Evolutionary conservation across 345 rosid species (phyloP).

Genomic region (Turritis glabra): DNA sequence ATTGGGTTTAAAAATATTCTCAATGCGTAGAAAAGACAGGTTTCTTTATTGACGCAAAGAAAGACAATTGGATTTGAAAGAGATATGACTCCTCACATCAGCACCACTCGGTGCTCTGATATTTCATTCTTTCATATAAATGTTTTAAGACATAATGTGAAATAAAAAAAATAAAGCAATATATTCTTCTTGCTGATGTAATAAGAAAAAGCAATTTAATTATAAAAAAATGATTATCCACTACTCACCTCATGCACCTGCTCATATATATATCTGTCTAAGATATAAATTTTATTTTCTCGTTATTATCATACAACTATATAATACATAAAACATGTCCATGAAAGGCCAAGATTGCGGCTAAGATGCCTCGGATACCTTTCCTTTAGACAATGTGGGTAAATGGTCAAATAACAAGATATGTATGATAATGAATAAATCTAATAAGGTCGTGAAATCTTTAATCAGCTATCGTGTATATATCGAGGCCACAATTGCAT

Average conservation of each 20-base stretch:
- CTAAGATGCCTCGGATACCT: conserved; percentile 29
- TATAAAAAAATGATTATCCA: conserved; percentile 16
- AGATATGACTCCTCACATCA: conserved; percentile 18
- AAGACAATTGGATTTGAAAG: not conserved
- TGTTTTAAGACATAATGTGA: not conserved
- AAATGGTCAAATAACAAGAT: conserved; percentile 8
- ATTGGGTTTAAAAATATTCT: not conserved
- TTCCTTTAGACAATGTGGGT: conserved; percentile 12
- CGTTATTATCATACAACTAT: too few species aligned
- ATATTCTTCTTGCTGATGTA: conserved; percentile 19
- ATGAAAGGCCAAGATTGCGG: conserved; percentile 31
- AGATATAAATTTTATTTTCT: not conserved
- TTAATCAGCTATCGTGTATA: not conserved
- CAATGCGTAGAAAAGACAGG: conserved; percentile 5
- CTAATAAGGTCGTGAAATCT: not conserved
- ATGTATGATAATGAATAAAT: not conserved
- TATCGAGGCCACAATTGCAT: not conserved
- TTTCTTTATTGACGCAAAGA: conserved; percentile 15
- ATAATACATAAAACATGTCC: conserved; percentile 12
- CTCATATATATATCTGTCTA: not conserved
- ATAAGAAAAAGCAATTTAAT: not conserved
- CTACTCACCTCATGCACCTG: conserved; percentile 9
- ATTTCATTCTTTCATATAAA: not conserved
- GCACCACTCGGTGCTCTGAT: conserved; percentile 11
- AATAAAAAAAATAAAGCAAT: not conserved